phyloP scores from a whole-genome alignment of 2,329 filamentous ascomycete genomes.

The Microdochium paspali region DNA sequence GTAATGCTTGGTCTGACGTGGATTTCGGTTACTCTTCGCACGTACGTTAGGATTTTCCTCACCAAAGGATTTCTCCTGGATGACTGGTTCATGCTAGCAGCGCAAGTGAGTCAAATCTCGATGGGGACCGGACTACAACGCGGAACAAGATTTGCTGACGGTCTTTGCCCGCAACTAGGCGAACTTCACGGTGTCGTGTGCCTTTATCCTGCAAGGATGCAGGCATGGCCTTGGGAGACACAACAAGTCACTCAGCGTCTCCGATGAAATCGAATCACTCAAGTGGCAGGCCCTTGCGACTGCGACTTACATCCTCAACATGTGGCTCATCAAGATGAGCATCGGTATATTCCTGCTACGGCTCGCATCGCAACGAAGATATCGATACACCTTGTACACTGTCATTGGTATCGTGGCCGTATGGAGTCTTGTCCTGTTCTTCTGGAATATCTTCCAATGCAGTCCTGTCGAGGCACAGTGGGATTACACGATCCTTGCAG shows the following conservation, averaged over 20 bases:
- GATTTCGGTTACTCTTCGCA: slow-evolving; percentile 16
- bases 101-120: slow-evolving; percentile 26
- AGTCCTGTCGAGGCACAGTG: slow-evolving; percentile 39
- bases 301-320: slow-evolving; percentile 38
- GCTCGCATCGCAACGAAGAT: slow-evolving; percentile 33
- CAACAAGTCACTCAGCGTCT: slow-evolving; percentile 30
- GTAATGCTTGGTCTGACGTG: slow-evolving; percentile 22
- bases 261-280: slow-evolving; percentile 31
- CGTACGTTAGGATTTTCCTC: slow-evolving; percentile 17
- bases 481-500: slow-evolving; percentile 35
- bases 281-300: slow-evolving; percentile 45
- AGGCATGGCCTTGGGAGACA: slow-evolving; percentile 34
- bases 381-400: slow-evolving; percentile 35
- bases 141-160: slow-evolving; percentile 2
- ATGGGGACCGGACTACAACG: neutral
- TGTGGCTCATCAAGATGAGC: slow-evolving; percentile 49
- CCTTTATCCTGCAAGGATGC: slow-evolving; percentile 34
- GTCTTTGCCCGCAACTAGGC: slow-evolving; percentile 14
- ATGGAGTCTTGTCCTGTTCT: slow-evolving; percentile 37
- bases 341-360: slow-evolving; percentile 43
- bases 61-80: slow-evolving; percentile 32
- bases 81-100: slow-evolving; percentile 43
- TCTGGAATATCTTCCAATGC: slow-evolving; percentile 44
- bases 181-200: slow-evolving; percentile 37
- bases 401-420: slow-evolving; percentile 35